These are phyloP conservation scores for Ocimum tenuiflorum DNA, from an alignment of 257 asterid species.

Conservation along the genomic window DNA sequence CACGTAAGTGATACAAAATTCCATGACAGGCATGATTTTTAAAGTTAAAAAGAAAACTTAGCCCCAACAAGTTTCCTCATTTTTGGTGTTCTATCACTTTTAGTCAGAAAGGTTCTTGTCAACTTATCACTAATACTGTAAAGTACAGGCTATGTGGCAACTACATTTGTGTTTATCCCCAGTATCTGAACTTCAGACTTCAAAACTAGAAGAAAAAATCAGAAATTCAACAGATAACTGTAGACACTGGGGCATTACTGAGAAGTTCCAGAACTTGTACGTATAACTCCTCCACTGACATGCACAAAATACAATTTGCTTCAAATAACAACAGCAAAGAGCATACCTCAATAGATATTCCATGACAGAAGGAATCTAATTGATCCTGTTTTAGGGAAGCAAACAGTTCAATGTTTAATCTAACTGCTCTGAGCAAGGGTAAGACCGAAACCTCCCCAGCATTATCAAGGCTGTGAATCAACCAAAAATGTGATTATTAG, in stretches of 20 bases:
- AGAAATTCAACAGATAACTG: background rate
- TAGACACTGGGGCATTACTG: background rate
- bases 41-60: background rate
- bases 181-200: background rate
- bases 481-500: conserved; percentile 18
- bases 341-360: conserved; percentile 50
- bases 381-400: conserved; percentile 35
- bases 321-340: conserved; percentile 11
- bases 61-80: background rate
- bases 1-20: background rate
- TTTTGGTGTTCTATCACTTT: background rate
- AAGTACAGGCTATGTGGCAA: no score
- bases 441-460: conserved; percentile 79
- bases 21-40: background rate
- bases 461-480: conserved; percentile 70
- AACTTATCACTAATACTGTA: background rate
- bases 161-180: background rate
- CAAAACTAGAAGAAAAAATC: background rate
- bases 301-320: background rate
- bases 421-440: conserved; percentile 77
- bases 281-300: background rate
- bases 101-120: background rate
- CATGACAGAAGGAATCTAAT: conserved; percentile 31
- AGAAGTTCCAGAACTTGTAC: background rate
- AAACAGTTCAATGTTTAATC: conserved; percentile 59